phyloP scores from a whole-genome alignment of 495 filamentous ascomycete genomes.

The Halenospora varia region DNA sequence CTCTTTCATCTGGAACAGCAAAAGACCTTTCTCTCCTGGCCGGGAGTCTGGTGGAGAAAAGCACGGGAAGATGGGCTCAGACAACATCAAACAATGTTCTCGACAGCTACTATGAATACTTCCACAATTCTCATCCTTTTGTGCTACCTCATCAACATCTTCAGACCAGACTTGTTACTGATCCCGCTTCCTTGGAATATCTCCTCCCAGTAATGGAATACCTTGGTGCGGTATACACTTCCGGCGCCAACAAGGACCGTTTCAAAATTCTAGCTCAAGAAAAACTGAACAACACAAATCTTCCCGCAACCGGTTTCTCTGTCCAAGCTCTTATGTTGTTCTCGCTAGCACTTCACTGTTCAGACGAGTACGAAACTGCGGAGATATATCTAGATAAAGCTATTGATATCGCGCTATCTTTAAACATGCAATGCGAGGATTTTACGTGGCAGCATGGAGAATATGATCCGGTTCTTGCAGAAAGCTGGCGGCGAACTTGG shows the following conservation, averaged over 20 bases:
- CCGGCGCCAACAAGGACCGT: conserved; percentile 17
- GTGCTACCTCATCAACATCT: conserved; percentile 42
- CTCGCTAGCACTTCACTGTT: conserved; percentile 60
- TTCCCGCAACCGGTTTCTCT: conserved; percentile 46
- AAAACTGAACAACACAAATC: conserved; percentile 33
- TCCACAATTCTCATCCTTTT: conserved; percentile 55
- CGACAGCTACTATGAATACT: conserved; percentile 51
- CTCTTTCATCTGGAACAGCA: too few relatives aligned
- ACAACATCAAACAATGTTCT: conserved; percentile 31
- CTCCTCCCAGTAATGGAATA: conserved; percentile 53
- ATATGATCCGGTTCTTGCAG: conserved; percentile 51
- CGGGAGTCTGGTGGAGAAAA: too few relatives aligned
- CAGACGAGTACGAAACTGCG: conserved; percentile 52
- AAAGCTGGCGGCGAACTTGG: conserved; percentile 68
- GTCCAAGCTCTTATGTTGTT: conserved; percentile 66
- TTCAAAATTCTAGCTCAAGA: conserved; percentile 38
- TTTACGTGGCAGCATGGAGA: conserved; percentile 42
- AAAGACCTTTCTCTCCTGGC: too few relatives aligned
- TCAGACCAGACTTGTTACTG: conserved; percentile 16
- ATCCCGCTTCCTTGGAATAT: conserved; percentile 25
- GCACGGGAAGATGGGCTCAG: too few relatives aligned
- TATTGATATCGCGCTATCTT: conserved; percentile 55
- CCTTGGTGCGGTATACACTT: conserved; percentile 45
- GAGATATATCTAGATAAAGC: conserved; percentile 51
- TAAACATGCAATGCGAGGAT: conserved; percentile 56